Evolutionary conservation across 345 rosid genomes (phyloP), one percentile per base, ranked within the genome.

Genomic region (Bruguiera sexangula): DNA sequence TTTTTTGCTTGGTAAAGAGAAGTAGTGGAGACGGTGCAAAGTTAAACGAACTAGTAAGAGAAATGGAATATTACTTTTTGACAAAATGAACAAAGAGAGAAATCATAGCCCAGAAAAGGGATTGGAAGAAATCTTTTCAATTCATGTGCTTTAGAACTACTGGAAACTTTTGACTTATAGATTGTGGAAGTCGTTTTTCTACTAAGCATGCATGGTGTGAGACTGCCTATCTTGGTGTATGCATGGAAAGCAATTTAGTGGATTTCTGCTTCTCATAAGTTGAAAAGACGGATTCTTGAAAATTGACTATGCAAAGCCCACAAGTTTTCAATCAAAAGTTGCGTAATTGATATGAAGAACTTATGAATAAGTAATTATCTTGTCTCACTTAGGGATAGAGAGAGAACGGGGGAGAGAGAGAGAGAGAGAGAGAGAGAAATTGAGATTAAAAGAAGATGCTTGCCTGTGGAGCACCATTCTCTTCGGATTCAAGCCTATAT

Each of bases 381-480:
- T 76, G 65, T 51, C 80, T 69, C 46, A 4, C 16, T 43, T 24
- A 29, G 37, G 55, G 22, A 46, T 0, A 21, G 26, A 56, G 29
- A 56, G 60, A 34, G 9, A 2, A 2, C 2, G 37, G 29, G 29
- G 7, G 20, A 26, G 22, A 48, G 21, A 19, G 22, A 7, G 52
- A 63, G 39, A 58, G 4, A 66, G 26, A 8, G 60, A 55, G 32
- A 48, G 36, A n/a, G 26, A 9, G 54, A 63, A 20, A 60, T 5
- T 73, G 29, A 8, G 61, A 56, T 30, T 3, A 60, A 20, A 65
- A 36, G 61, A 52, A 24, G 46, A 57, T 57, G 46, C 83, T 65
- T 87, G 83, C 98, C 97, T 95, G 99, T 43, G 99, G 93, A 83
- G 93, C 96, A 71, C 88, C 93, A 74, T 95, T 91, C 59, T 91